These are phyloP conservation scores for Xerocomus tenax DNA, from an alignment of 1,284 basidiomycete species.

Conservation along the genomic window DNA sequence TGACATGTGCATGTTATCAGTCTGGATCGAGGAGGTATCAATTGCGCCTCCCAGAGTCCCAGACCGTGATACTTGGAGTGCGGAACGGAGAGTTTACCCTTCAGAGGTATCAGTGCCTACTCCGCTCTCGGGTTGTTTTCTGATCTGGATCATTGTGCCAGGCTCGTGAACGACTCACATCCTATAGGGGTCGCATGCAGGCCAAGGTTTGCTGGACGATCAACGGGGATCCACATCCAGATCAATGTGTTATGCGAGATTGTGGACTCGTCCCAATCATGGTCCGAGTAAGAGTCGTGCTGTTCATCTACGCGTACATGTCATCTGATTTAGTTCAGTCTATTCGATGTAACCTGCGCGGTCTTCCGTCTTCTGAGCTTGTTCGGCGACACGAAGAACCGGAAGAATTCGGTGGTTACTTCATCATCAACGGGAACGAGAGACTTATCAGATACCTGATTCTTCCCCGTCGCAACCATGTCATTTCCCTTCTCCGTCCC, in stretches of 20 bases:
- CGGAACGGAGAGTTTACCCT: constrained; percentile 79
- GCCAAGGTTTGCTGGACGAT: constrained; percentile 85
- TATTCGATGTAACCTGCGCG: constrained; percentile 85
- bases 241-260: constrained; percentile 72
- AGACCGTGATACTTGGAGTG: constrained; percentile 71
- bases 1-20: constrained; percentile 34
- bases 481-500: constrained; percentile 77
- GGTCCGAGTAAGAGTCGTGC: constrained; percentile 68
- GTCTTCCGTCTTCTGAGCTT: constrained; percentile 79
- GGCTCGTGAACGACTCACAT: constrained; percentile 87
- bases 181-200: constrained; percentile 89
- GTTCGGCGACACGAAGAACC: constrained; percentile 91
- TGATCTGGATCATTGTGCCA: constrained; percentile 29
- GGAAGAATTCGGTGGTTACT: constrained; percentile 98
- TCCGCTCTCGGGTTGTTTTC: neutral
- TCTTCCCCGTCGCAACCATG: constrained; percentile 83
- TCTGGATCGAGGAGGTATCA: constrained; percentile 84
- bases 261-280: constrained; percentile 94
- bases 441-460: constrained; percentile 96
- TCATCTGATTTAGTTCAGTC: constrained; percentile 48
- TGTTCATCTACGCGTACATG: constrained; percentile 1
- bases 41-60: constrained; percentile 83
- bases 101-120: constrained; percentile 56
- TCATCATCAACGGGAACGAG: constrained; percentile 98
- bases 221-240: constrained; percentile 54